Base-by-base conservation (phyloP, 768 basidiomycete genomes). In the Candolleomyces eurysporus region DNA sequence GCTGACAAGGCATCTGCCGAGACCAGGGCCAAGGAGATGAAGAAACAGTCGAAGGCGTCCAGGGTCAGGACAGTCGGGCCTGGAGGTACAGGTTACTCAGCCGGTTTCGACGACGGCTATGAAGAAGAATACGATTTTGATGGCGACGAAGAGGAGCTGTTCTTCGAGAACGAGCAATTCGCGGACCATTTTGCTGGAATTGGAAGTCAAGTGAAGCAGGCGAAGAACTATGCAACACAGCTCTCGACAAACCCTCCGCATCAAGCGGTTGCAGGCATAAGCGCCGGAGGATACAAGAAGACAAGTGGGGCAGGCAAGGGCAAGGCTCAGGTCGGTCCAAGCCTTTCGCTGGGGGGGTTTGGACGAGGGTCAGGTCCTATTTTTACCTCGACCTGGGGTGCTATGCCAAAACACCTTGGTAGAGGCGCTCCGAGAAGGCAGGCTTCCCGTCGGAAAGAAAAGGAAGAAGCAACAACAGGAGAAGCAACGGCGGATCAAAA, bases 1-100 rank as follows among this genome's bases (percentile, higher is more conserved):
- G 68, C 71, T 19, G 82, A 84, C 67, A 72, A 72, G 13, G 71
- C 72, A 4, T 76, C 67, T 0, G 71, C 78, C n/a, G 73, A 76
- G 9, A 71, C 73, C 36, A 75, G 82, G 1, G 77, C 78, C 5
- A 66, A 65, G 36, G 68, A 71, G 17, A 73, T 71, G 6, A 64
- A 76, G 13, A 66, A 73, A 11, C 69, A 71, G 52, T 67, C 70
- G 9, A 69, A 66, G 17, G 58, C 57, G 14, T 58, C 30, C 10
- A 61, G 62, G 42, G 46, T 57, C 52, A 71, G 8, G 16, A 30
- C 71, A 36, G 81, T 84, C 2, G 82, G 83, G n/a, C 82, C 80
- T 5, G 81, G 82, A 4, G 82, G 83, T 0, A 84, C 82, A 14
- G 83, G 84, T 5, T 84, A 84, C 66, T 76, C 77, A 5, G 71